Conservation (phyloP, 306 rosid species). For the Myrica gale region DNA sequence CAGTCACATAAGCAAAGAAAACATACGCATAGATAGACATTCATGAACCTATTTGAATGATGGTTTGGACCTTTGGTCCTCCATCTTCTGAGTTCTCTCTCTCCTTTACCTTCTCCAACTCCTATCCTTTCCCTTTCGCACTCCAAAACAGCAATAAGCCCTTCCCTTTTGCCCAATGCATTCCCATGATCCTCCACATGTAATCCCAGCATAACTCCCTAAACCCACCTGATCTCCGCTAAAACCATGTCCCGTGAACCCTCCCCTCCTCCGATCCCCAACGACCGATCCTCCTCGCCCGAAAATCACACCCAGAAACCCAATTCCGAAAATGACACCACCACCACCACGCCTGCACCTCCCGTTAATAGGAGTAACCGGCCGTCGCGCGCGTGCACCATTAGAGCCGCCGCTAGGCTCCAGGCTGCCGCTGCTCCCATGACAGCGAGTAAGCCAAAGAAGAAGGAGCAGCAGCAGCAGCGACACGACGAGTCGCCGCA, state of each 20-base stretch:
- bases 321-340: conserved; percentile 35
- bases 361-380: conserved; percentile 65
- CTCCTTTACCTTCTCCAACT: conserved; percentile 6
- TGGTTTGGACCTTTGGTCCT: conserved; percentile 57
- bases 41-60: conserved; percentile 27
- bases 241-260: conserved; percentile 64
- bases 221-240: conserved; percentile 52
- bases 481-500: conserved; percentile 37
- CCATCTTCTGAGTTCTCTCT: conserved; percentile 10
- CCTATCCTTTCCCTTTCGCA: conserved; percentile 14
- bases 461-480: conserved; percentile 40
- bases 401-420: conserved; percentile 77
- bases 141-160: neutral
- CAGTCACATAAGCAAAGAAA: conserved; percentile 9
- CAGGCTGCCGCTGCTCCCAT: conserved; percentile 43
- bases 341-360: conserved; percentile 25
- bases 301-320: conserved; percentile 36
- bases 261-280: conserved; percentile 55
- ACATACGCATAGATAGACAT: conserved; percentile 13
- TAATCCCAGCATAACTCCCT: conserved; percentile 51
- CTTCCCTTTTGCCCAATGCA: conserved; percentile 44
- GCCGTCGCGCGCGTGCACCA: conserved; percentile 92
- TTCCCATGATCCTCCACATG: conserved; percentile 57
- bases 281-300: conserved; percentile 56
- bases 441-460: conserved; percentile 46